phyloP scores from a whole-genome alignment of 345 rosid genomes.

The Iberis pinnata region DNA sequence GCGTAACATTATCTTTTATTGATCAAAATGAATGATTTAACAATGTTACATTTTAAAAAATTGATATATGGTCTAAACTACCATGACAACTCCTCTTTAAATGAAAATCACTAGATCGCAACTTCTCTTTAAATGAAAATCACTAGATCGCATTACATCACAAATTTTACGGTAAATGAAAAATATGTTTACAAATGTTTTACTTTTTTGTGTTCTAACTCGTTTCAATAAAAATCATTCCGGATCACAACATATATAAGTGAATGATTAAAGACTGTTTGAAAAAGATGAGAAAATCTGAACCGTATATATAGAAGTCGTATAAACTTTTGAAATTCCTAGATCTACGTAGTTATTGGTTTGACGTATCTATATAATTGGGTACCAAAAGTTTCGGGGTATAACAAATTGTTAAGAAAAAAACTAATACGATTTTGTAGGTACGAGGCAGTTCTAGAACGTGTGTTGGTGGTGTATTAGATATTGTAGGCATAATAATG shows the following conservation, averaged over 20 bases:
- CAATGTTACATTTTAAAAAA: too few species aligned
- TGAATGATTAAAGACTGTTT: neutral
- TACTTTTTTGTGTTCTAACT: too few species aligned
- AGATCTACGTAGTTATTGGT: conserved; percentile 11
- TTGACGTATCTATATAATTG: conserved; percentile 2
- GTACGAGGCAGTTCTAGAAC: conserved; percentile 29
- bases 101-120: too few species aligned
- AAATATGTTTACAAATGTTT: neutral
- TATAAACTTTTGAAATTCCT: neutral
- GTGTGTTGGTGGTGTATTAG: conserved; percentile 30
- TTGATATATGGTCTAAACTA: too few species aligned
- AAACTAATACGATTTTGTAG: conserved; percentile 17
- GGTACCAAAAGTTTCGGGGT: conserved; percentile 5
- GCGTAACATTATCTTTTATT: too few species aligned
- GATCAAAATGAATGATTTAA: too few species aligned
- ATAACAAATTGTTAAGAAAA: conserved; percentile 14
- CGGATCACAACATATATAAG: neutral
- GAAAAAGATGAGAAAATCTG: neutral
- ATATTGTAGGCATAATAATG: conserved; percentile 26
- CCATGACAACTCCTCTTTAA: too few species aligned
- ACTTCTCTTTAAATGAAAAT: too few species aligned
- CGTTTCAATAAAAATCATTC: neutral
- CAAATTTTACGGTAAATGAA: neutral
- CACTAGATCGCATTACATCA: too few species aligned
- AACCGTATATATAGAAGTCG: neutral